phyloP scores from a whole-genome alignment of 257 asterid species.

The Primulina huaijiensis region DNA sequence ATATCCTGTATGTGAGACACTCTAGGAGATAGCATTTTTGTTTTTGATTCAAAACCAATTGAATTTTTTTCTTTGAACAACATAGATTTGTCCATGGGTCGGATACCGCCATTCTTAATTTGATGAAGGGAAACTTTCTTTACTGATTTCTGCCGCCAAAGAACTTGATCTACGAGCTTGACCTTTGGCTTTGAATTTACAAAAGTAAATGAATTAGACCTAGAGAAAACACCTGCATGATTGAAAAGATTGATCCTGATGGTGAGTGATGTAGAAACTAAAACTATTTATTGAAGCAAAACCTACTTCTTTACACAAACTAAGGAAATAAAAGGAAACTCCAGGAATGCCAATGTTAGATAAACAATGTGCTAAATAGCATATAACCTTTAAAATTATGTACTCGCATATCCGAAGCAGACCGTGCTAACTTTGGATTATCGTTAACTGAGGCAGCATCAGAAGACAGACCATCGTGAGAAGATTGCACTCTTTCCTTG shows the following conservation, averaged over 20 bases:
- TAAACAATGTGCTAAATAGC: slow-evolving; percentile 14
- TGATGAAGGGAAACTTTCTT: slow-evolving; percentile 52
- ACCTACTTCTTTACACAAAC: slow-evolving; percentile 18
- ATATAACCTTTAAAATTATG: slow-evolving; percentile 51
- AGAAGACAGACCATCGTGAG: slow-evolving; percentile 36
- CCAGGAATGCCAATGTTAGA: slow-evolving; percentile 19
- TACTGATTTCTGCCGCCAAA: slow-evolving; percentile 65
- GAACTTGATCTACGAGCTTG: slow-evolving; percentile 66
- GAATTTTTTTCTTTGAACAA: slow-evolving; percentile 58
- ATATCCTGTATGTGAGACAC: slow-evolving; percentile 45
- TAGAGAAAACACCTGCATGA: slow-evolving; percentile 63
- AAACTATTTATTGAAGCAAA: slow-evolving; percentile 18
- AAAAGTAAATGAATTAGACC: slow-evolving; percentile 75
- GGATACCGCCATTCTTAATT: slow-evolving; percentile 51
- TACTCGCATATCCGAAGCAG: slow-evolving; percentile 48
- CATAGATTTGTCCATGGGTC: slow-evolving; percentile 66
- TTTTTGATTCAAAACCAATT: slow-evolving; percentile 56
- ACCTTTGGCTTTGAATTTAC: slow-evolving; percentile 63
- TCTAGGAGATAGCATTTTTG: slow-evolving; percentile 68
- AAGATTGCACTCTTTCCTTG: slow-evolving; percentile 47
- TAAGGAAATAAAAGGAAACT: slow-evolving; percentile 8
- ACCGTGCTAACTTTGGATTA: slow-evolving; percentile 38
- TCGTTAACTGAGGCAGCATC: slow-evolving; percentile 38
- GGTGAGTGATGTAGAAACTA: slow-evolving; percentile 17
- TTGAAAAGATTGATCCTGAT: slow-evolving; percentile 20